Base-by-base conservation (phyloP, 768 basidiomycete genomes). In the Phaeotremella skinneri region DNA sequence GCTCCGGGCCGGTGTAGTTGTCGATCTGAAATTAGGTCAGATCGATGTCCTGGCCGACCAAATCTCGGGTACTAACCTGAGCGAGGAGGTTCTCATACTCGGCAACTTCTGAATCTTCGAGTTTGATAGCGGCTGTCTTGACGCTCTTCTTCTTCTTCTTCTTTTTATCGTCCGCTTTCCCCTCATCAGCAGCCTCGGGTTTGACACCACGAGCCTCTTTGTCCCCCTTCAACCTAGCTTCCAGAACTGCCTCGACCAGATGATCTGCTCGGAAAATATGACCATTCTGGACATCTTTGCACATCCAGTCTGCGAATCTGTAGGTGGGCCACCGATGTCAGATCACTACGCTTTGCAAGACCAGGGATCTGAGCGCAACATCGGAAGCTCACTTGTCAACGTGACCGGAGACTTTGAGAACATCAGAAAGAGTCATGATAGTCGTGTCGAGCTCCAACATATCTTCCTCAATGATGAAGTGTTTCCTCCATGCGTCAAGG, bases 401-500 rank as follows among this genome's bases (percentile, higher is more conserved):
- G 79, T 98, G 96, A 27, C 96, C 93, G 31, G 92, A 97, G 0
- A 94, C 86, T 78, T 96, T 93, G 74, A 98, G 93, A 9, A 98
- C 93, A 13, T 91, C 81, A 2, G 89, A 84, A 16, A 94, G 88
- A 0, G 94, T 98, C 87, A 98, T 96, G 79, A 96, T 87, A 37
- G 96, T 97, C 25, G 93, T 97, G 73, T 98, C 94, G 64, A 98
- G 85, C 78, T 98, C 94, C 68, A 94, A 86, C 96, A 98, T 99
- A 79, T 89, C 85, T 71, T 99, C 94, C 70, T 98, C 90, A 72
- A 98, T 83, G 81, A 99, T 98, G 73, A 98, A 98, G 80, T 98
- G 96, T 75, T 88, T 88, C 55, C 94, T 83, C 96, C 94, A 98
- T 82, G 90, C 90, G 0, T 88, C 81, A 74, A 97, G 87, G 79